These are phyloP conservation scores for Periconia sp. DNA, from an alignment of 2,329 filamentous ascomycete genomes.

Conservation along the genomic window DNA sequence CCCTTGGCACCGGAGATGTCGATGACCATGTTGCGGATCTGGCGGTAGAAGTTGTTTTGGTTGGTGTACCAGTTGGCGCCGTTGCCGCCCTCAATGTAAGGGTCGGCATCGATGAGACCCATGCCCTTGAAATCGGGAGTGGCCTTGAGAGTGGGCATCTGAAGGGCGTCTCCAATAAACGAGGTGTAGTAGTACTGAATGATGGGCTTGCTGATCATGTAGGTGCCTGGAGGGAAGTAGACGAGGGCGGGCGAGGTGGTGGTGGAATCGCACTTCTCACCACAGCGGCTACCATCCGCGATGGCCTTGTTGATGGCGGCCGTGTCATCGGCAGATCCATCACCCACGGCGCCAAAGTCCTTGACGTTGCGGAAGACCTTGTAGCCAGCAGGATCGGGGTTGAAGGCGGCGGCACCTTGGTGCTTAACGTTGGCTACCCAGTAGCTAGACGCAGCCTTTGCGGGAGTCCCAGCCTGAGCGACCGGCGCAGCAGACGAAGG, in stretches of 20 bases:
- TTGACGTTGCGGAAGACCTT: conserved; percentile 58
- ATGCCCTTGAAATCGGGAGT: conserved; percentile 71
- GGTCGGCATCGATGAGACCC: conserved; percentile 85
- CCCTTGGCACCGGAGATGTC: conserved; percentile 46
- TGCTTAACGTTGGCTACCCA: conserved; percentile 73
- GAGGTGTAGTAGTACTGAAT: conserved; percentile 92
- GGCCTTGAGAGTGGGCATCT: conserved; percentile 72
- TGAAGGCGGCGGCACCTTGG: conserved; percentile 69
- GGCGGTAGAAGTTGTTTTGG: conserved; percentile 59
- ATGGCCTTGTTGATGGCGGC: conserved; percentile 85
- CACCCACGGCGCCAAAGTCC: conserved; percentile 51
- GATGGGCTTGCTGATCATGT: conserved; percentile 59
- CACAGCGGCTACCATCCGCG: conserved; percentile 76
- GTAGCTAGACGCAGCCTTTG: conserved; percentile 51
- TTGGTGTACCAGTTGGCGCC: conserved; percentile 55
- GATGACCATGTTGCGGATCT: conserved; percentile 57
- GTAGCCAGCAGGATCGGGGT: conserved; percentile 58
- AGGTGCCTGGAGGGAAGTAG: conserved; percentile 68
- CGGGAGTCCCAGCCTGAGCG: conserved; percentile 25
- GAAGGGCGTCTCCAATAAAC: conserved; percentile 77
- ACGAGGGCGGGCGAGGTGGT: conserved; percentile 84
- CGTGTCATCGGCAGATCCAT: conserved; percentile 78
- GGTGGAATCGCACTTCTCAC: conserved; percentile 76
- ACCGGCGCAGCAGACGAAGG: conserved; percentile 33
- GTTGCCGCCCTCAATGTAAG: conserved; percentile 68